Base-by-base conservation (phyloP, 2,329 filamentous ascomycete species). In the Colletotrichum coccodes region DNA sequence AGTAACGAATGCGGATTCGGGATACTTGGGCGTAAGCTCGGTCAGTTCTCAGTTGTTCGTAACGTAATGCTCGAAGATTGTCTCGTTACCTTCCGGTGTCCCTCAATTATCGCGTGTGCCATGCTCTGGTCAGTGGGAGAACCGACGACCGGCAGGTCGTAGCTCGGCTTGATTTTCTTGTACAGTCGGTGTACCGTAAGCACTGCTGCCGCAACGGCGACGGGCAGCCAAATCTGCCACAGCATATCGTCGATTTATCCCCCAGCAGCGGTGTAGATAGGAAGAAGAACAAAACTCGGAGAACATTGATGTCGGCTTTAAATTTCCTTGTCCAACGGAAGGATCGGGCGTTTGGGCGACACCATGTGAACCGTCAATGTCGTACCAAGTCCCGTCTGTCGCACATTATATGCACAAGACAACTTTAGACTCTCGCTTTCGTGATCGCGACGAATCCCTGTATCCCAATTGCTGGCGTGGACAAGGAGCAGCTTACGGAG, bases 1-100 rank as follows among this genome's bases (percentile, higher is more conserved):
- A 6, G 65, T 38, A 14, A 68, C 63, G 47, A 68, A 68, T 5
- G 65, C 60, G 3, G 65, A 53, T 4, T 68, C 61, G 11, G 60
- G 60, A n/a, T 65, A 65, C 65, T 68, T 2, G 4, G 21, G 7
- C 4, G 32, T 7, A 11, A 5, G 8, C 44, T 49, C 11, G 32
- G 28, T 59, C n/a, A 59, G 3, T 16, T n/a, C 5, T 42, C 12
- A 28, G 16, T 9, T 18, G 36, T 8, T 8, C 5, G n/a, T n/a
- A n/a, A n/a, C 3, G 9, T n/a, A 6, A 14, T 21, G 7, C 7
- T 8, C 6, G 2, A 11, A 1, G 3, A 1, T 5, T 2, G 12
- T 6, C 1, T 9, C 8, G 11, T 28, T 28, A 65, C 65, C 60
- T 68, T 64, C 8, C 54, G 30, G 21, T 68, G 18, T 4, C 65